phyloP scores from a whole-genome alignment of 208 protist genomes.

The Acanthamoeba triangularis region DNA sequence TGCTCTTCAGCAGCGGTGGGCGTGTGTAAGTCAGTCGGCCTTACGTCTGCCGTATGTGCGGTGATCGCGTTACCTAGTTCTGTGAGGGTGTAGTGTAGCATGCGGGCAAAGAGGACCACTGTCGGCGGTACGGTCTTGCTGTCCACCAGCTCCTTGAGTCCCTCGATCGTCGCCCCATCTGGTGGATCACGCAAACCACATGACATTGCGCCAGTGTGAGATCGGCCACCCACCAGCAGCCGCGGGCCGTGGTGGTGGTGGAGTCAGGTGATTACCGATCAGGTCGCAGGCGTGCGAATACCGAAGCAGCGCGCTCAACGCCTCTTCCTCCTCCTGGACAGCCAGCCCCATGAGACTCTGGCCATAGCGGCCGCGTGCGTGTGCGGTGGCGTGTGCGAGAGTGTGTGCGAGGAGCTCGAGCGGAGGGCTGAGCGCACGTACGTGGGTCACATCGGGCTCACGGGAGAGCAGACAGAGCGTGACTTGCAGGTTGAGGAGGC shows the following conservation, averaged over 20 bases:
- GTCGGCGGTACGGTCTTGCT: background rate
- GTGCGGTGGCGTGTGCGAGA: background rate
- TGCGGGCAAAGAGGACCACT: background rate
- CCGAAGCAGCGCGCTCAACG: background rate
- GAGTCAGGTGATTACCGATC: background rate
- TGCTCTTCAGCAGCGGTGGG: background rate
- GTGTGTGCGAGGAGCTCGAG: too few relatives aligned
- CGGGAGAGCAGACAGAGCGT: background rate
- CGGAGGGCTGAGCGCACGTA: background rate
- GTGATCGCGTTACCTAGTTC: background rate
- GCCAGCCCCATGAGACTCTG: background rate
- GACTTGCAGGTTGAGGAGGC: background rate
- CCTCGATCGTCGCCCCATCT: background rate
- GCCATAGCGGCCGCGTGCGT: background rate
- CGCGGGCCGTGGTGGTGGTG: background rate
- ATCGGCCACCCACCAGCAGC: too few relatives aligned
- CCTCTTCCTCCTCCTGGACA: background rate
- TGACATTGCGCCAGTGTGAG: too few relatives aligned
- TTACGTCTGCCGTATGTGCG: too few relatives aligned
- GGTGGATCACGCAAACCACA: background rate
- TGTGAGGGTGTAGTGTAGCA: background rate
- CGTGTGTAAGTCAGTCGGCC: too few relatives aligned
- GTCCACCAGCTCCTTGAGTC: background rate
- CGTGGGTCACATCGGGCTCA: background rate
- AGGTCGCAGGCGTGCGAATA: background rate